Base-by-base conservation (phyloP, 306 rosid genomes). In the Pachyrhizus erosus region DNA sequence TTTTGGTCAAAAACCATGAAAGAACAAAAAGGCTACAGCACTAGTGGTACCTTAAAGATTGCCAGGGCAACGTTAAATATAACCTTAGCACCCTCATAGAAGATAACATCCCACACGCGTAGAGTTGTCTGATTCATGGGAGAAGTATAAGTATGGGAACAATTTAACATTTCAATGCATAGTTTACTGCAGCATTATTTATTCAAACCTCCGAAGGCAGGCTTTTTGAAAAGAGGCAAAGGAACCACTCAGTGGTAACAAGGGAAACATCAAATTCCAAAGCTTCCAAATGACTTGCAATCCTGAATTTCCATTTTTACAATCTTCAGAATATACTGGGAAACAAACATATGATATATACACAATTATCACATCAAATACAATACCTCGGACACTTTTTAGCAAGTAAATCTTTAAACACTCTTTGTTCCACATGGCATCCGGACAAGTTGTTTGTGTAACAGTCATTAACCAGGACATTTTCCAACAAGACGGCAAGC, bases 391-490 rank as follows among this genome's bases (percentile, higher is more conserved):
- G 97, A 82, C 98, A 93, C 89, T 91, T 93, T 77, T 91, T 88
- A 75, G 69, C 78, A 7, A 96, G 97, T 71, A 93, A 89, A 79
- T 96, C 99, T 90, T 91, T 87, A 83, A 96, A 93, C 84, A 93
- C 99, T 81, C 99, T 92, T 85, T 96, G 99, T 83, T 96, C 99
- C 46, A 96, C 99, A 84, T 96, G 99, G 86, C 98, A 96, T 86
- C 99, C 99, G 0, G 99, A 93, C 87, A 96, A 86, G 87, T 96
- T 96, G 76, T 51, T 93, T 10, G 99, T 92, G 88, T 96, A 96
- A 87, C 99, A 96, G 87, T 96, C 97, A 82, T 81, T 90, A 73
- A 96, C 99, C 79, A 93, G 81, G 73, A 96, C 99, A 83, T 92
- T 90, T 89, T 96, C 99, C 90, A 96, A 84, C 58, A 96, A 90